Evolutionary conservation across 345 rosid genomes (phyloP).

Genomic region (Litchi chinensis): DNA sequence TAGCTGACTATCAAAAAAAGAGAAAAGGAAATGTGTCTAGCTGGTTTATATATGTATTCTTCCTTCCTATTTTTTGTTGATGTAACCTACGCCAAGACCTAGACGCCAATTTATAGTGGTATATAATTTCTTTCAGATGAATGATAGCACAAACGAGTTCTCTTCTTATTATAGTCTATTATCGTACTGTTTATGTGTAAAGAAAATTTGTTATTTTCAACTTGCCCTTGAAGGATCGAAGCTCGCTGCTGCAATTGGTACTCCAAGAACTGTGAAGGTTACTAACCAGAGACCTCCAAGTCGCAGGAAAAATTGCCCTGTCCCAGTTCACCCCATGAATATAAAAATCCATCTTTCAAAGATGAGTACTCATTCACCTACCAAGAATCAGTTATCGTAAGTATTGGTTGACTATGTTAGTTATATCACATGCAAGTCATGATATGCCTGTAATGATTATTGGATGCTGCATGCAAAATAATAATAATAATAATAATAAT

Average conservation of each 20-base stretch:
- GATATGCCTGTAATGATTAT: not conserved
- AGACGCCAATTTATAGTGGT: not conserved
- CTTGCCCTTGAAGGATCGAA: conserved; percentile 89
- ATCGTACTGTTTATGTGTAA: not conserved
- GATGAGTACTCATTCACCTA: conserved; percentile 93
- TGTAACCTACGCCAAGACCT: not conserved
- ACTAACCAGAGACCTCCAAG: conserved; percentile 89
- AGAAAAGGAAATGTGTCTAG: not conserved
- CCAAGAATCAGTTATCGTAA: conserved; percentile 20
- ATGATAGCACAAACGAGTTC: not conserved
- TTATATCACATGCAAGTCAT: not conserved
- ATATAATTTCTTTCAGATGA: not conserved
- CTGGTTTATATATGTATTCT: not conserved
- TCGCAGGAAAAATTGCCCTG: conserved; percentile 67
- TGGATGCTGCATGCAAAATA: not conserved
- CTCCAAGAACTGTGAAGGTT: conserved; percentile 80
- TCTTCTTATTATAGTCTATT: not conserved
- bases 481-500: too few relatives aligned
- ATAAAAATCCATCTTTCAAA: conserved; percentile 74
- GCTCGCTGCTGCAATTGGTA: conserved; percentile 92
- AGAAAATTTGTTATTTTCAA: not conserved
- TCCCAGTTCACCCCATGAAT: conserved; percentile 90
- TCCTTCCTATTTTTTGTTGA: not conserved
- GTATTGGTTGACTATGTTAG: conserved; percentile 6
- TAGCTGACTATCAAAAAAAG: not conserved